phyloP scores from a whole-genome alignment of 768 basidiomycete genomes.

The Mycena rosella region DNA sequence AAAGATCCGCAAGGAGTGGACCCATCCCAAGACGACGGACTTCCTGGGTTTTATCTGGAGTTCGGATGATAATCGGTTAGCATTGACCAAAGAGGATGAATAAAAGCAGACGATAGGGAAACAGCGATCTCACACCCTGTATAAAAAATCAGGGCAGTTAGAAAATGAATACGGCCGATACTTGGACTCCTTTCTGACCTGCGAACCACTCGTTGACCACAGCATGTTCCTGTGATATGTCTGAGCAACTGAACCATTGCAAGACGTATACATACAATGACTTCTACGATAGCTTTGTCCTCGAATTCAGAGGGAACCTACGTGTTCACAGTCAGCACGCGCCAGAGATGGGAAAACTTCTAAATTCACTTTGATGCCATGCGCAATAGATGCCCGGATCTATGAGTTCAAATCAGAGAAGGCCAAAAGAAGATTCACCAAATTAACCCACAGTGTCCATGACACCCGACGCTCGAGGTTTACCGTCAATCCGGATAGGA shows the following conservation, averaged over 20 bases:
- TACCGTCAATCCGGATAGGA: conserved; percentile 80
- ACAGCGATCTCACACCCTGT: conserved; percentile 55
- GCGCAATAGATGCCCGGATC: conserved; percentile 78
- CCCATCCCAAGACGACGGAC: conserved; percentile 85
- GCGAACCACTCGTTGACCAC: conserved; percentile 86
- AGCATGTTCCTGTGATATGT: conserved; percentile 68
- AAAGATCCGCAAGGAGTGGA: conserved; percentile 73
- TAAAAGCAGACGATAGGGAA: conserved; percentile 30
- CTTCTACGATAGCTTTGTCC: conserved; percentile 68
- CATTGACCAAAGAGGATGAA: conserved; percentile 13
- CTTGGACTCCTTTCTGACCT: conserved; percentile 48
- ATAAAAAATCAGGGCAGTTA: conserved; percentile 24
- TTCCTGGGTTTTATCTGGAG: conserved; percentile 77
- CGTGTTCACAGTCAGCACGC: not conserved
- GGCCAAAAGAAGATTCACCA: not conserved
- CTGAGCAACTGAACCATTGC: not conserved
- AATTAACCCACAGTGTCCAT: conserved; percentile 69
- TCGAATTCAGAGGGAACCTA: conserved; percentile 77
- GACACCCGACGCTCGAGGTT: conserved; percentile 80
- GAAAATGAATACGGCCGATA: conserved; percentile 22
- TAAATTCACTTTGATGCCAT: conserved; percentile 61
- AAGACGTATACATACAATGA: conserved; percentile 60
- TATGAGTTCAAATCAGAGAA: conserved; percentile 38
- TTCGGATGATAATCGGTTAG: conserved; percentile 2
- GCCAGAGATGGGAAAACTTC: not conserved